These are phyloP conservation scores for Stagonosporopsis cucurbitacearum DNA, from an alignment of 2,329 filamentous ascomycete species.

Conservation along the genomic window DNA sequence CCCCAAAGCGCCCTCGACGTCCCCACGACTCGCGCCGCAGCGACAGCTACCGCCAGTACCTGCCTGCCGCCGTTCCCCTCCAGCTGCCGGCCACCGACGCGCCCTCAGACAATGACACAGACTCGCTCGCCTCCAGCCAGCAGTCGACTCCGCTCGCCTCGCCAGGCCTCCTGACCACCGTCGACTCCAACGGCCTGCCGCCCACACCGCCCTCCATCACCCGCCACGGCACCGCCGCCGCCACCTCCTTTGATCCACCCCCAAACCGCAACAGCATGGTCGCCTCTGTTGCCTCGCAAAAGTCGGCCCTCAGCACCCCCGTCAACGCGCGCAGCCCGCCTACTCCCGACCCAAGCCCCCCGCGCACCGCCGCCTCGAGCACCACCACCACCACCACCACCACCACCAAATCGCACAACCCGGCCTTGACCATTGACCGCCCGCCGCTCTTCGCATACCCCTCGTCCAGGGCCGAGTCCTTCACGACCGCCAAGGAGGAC, in stretches of 20 bases:
- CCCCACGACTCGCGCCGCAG: slow-evolving; percentile 36
- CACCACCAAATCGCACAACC: slow-evolving; percentile 12
- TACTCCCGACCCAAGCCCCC: slow-evolving; percentile 49
- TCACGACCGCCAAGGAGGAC: slow-evolving; percentile 55
- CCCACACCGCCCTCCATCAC: slow-evolving; percentile 54
- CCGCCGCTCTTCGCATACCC: slow-evolving; percentile 43
- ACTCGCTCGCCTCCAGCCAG: slow-evolving; percentile 32
- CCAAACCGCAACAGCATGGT: slow-evolving; percentile 51
- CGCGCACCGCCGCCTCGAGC: slow-evolving; percentile 35
- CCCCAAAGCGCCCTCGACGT: slow-evolving; percentile 36
- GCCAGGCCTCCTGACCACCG: slow-evolving; percentile 30
- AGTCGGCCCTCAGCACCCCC: slow-evolving; percentile 49
- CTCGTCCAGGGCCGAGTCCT: slow-evolving; percentile 55
- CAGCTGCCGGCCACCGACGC: slow-evolving; percentile 19
- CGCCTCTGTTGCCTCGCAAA: slow-evolving; percentile 48
- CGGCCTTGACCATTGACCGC: slow-evolving; percentile 23
- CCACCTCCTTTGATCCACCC: slow-evolving; percentile 32
- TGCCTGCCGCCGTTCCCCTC: slow-evolving; percentile 33
- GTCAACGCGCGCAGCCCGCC: slow-evolving; percentile 50
- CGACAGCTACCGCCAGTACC: slow-evolving; percentile 34
- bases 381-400: slow-evolving; percentile 18
- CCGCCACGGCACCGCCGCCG: slow-evolving; percentile 36
- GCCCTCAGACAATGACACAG: slow-evolving; percentile 37
- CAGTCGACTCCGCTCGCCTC: slow-evolving; percentile 40
- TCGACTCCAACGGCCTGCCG: slow-evolving; percentile 51